Evolutionary conservation across 202 grass and related monocot genomes (phyloP), one percentile per base, ranked within the genome.

Genomic region (Setaria italica): DNA sequence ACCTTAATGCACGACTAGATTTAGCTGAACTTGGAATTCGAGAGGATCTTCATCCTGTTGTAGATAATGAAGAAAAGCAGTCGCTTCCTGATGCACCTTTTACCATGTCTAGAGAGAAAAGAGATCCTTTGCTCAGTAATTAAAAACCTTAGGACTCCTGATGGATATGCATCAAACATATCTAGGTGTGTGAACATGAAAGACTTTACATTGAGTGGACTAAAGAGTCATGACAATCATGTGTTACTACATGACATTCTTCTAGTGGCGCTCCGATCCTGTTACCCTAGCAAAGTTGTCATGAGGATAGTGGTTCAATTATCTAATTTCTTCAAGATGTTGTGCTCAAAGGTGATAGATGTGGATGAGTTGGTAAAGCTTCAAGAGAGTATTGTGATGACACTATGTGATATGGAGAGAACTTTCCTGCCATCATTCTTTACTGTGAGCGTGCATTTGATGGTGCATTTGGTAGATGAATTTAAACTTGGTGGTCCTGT

Each of bases 321-420:
- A 16, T 25, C 29, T 37, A n/a, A n/a, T 12, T 81, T 91, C 63
- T 88, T 88, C 20, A 84, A 75, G 64, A 70, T 76, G 43, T 46
- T 85, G 39, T 88, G 85, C 20, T 80, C 29, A 2, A 87, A 69
- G 29, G 70, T 86, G 9, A 3, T 88, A 34, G 37, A 70, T 37
- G 20, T 53, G 0, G 2, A 4, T 63, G 75, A 84, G 41, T 56
- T 87, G 5, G 29, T 77, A 2, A 37, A 59, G 15, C 30, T 91
- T 46, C 80, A 85, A 32, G 29, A 79, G 45, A 41, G 14, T n/a
- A 84, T 84, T 79, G 74, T 80, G 15, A 21, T 89, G 29, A 88
- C 72, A 45, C 66, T 85, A 2, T 88, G 81, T 65, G 49, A 88
- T 62, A 54, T 91, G 54, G 77, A 91, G 25, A 82, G 46, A 64